These are phyloP conservation scores for Paecilomyces fulvus DNA, from an alignment of 2,329 filamentous ascomycete species.

Conservation along the genomic window DNA sequence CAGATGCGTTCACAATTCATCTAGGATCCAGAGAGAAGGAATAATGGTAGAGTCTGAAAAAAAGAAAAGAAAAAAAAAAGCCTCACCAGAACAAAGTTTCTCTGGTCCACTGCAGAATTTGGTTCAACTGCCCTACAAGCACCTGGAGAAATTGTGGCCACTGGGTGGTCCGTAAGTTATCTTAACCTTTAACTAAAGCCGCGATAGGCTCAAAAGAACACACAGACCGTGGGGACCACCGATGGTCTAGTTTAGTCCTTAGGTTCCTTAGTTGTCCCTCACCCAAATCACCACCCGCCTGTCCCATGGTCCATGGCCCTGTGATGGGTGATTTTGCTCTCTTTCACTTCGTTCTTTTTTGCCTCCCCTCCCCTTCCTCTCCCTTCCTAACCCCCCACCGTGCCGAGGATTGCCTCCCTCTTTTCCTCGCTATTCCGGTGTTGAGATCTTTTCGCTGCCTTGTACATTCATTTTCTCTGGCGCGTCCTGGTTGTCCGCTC, in stretches of 20 bases:
- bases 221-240: neutral
- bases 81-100: neutral
- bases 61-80: too few relatives aligned
- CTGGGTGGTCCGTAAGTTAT: too few relatives aligned
- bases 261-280: neutral
- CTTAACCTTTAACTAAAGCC: too few relatives aligned
- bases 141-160: neutral
- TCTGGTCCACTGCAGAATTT: neutral
- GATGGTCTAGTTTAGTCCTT: neutral
- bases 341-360: conserved; percentile 9
- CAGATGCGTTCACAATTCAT: neutral
- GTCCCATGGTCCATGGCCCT: neutral
- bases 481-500: conserved; percentile 34
- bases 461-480: conserved; percentile 5
- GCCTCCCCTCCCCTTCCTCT: conserved; percentile 7
- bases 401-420: conserved; percentile 5
- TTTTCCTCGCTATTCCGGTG: conserved; percentile 6
- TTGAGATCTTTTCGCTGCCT: neutral
- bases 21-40: neutral
- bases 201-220: neutral
- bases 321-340: conserved; percentile 4
- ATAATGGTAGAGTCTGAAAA: neutral
- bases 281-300: neutral
- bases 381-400: conserved; percentile 1
- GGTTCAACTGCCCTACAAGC: neutral